Conservation (phyloP, 2,329 filamentous ascomycete genomes). For the Ilyonectria destructans region DNA sequence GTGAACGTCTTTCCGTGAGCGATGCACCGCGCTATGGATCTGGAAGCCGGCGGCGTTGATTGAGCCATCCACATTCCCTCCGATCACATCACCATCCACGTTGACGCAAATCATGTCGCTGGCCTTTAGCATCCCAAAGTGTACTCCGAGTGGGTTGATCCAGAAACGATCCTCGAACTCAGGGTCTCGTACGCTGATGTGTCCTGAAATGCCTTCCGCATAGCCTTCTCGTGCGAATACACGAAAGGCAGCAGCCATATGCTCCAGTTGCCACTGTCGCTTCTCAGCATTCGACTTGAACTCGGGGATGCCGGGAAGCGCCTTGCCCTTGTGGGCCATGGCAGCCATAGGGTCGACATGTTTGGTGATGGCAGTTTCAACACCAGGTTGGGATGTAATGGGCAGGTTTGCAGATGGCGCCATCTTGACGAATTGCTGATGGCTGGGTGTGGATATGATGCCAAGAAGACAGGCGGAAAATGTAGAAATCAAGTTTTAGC, state of each 20-base stretch:
- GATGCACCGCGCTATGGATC: constrained; percentile 73
- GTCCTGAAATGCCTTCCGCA: constrained; percentile 61
- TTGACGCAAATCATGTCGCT: constrained; percentile 78
- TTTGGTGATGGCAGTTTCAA: background rate
- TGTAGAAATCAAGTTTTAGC: background rate
- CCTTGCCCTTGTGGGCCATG: constrained; percentile 27
- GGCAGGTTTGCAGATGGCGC: constrained; percentile 4
- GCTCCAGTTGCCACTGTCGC: constrained; percentile 23
- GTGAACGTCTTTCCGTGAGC: constrained; percentile 69
- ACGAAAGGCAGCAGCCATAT: constrained; percentile 21
- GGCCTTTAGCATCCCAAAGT: constrained; percentile 76
- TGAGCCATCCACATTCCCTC: constrained; percentile 64
- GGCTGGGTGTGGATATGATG: background rate
- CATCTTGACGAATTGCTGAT: background rate
- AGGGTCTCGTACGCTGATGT: constrained; percentile 59
- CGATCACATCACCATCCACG: constrained; percentile 69
- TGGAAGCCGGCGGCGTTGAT: constrained; percentile 74
- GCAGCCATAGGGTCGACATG: constrained; percentile 20
- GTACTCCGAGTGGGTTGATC: constrained; percentile 72
- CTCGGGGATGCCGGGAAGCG: constrained; percentile 16
- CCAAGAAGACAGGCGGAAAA: background rate
- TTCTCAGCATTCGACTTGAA: constrained; percentile 8
- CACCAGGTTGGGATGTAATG: background rate
- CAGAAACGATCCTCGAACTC: constrained; percentile 50
- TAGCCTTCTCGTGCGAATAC: constrained; percentile 58